Evolutionary conservation across 495 filamentous ascomycete genomes (phyloP), one percentile per base, ranked within the genome.

Genomic region (Glarea lozoyensis): DNA sequence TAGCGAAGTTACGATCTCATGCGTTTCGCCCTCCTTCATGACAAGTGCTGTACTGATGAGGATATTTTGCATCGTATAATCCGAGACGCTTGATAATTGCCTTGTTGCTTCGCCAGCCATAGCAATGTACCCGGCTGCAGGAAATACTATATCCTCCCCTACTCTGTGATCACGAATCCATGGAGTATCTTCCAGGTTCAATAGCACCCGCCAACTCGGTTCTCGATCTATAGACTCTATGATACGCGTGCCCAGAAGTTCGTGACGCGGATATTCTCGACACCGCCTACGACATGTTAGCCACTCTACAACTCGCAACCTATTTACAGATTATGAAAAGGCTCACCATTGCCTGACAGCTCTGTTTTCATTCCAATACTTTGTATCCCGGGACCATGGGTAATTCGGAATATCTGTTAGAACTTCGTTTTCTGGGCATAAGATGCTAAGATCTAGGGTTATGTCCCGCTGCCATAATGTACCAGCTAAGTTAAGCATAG

Each of bases 161-260:
- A 60, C 56, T 31, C 42, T 63, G 44, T 78, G 73, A 39, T 74
- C 71, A 2, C 46, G 41, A 10, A 73, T 42, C 75, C 75, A 79
- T 0, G 70, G 67, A 0, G 63, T 49, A 7, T 68, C 56, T 13
- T 49, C 49, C 0, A 65, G 43, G 6, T 56, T 60, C 1, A 73
- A 33, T 10, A 65, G 45, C 12, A 53, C 68, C 34, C 67, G 59
- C 70, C 32, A 69, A n/a, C 55, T 44, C 0, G 66, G 70, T 12
- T 64, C 62, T 2, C 66, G 42, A 3, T 69, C 63, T 43, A 66
- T 73, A 17, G 55, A 68, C 43, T 72, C 72, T 19, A 62, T 52
- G 9, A 62, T 60, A 6, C 64, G 56, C 10, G 62, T 53, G 0
- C 80, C 80, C 2, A 83, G 61, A 0, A 82, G 58, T 49, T 79